phyloP scores from a whole-genome alignment of 1,284 basidiomycete genomes.

The Ustilago crameri region DNA sequence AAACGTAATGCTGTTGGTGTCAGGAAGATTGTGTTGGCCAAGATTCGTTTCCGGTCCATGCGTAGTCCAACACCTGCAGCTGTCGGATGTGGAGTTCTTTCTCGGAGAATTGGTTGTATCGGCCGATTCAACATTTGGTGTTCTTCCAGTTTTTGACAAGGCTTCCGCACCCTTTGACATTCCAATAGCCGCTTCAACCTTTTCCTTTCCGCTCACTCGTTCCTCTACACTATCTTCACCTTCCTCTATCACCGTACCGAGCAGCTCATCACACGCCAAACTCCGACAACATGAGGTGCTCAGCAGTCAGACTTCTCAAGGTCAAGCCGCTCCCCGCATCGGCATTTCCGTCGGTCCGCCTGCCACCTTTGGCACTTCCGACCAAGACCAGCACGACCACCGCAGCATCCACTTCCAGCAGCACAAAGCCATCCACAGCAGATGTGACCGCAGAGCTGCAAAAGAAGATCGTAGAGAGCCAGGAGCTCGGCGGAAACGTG shows the following conservation, averaged over 20 bases:
- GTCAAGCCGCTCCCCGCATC: constrained; percentile 39
- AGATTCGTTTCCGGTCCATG: constrained; percentile 10
- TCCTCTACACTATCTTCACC: not conserved
- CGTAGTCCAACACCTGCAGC: constrained; percentile 17
- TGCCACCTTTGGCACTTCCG: constrained; percentile 23
- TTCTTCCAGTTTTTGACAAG: constrained; percentile 8
- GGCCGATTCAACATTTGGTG: constrained; percentile 3
- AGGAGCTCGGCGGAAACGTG: constrained; percentile 44
- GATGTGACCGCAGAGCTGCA: constrained; percentile 39
- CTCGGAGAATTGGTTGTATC: constrained; percentile 2
- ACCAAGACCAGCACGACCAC: constrained; percentile 3
- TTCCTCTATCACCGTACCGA: not conserved
- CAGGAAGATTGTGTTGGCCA: not conserved
- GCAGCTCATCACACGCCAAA: not conserved
- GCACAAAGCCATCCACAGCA: constrained; percentile 3
- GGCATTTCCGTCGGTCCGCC: constrained; percentile 22
- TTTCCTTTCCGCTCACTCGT: not conserved
- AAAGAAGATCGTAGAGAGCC: constrained; percentile 16
- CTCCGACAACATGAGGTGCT: constrained; percentile 23
- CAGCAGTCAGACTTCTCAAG: constrained; percentile 31
- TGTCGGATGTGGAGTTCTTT: constrained; percentile 13
- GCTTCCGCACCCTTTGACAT: not conserved
- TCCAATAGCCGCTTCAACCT: not conserved
- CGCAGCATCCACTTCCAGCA: constrained; percentile 2
- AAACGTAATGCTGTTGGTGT: not conserved